Percentiles rank a stretch among this genome's conserved stretches.
phyloP scores from a whole-genome alignment of 2,329 filamentous ascomycete genomes.

The Xylariaceae sp. region DNA sequence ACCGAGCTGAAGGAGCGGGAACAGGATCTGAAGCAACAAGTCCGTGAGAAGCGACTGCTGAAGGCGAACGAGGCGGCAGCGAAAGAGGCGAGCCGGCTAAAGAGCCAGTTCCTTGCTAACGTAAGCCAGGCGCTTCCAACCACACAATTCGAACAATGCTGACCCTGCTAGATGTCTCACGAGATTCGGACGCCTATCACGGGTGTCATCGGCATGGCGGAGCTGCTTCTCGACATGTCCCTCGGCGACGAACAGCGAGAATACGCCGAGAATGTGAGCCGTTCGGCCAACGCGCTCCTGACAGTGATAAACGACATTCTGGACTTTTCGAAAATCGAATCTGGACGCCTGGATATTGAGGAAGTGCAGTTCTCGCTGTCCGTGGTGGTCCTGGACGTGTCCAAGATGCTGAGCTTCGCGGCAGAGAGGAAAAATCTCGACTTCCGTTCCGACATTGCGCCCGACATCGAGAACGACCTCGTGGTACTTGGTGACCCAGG shows the following conservation, averaged over 20 bases:
- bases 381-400: slow-evolving; percentile 68
- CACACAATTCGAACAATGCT: slow-evolving; percentile 4
- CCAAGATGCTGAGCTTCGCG: slow-evolving; percentile 80
- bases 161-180: slow-evolving; percentile 56
- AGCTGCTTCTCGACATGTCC: slow-evolving; percentile 61
- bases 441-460: slow-evolving; percentile 58
- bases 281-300: slow-evolving; percentile 71
- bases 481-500: slow-evolving; percentile 84
- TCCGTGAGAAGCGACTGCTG: slow-evolving; percentile 61
- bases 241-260: slow-evolving; percentile 65
- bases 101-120: slow-evolving; percentile 72
- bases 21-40: slow-evolving; percentile 53
- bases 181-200: slow-evolving; percentile 74
- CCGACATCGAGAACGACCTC: slow-evolving; percentile 56
- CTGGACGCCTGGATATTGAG: slow-evolving; percentile 68
- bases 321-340: slow-evolving; percentile 83
- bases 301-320: slow-evolving; percentile 89
- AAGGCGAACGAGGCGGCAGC: slow-evolving; percentile 70
- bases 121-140: too few relatives aligned
- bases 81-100: slow-evolving; percentile 72
- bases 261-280: slow-evolving; percentile 69
- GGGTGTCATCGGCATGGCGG: slow-evolving; percentile 73
- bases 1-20: slow-evolving; percentile 63
- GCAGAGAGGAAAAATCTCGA: slow-evolving; percentile 72
- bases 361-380: slow-evolving; percentile 73